A percentile compares a stretch with the other conserved stretches of the same genome.
These are phyloP conservation scores for Macrotyloma uniflorum DNA, from an alignment of 306 rosid species.

Conservation along the genomic window DNA sequence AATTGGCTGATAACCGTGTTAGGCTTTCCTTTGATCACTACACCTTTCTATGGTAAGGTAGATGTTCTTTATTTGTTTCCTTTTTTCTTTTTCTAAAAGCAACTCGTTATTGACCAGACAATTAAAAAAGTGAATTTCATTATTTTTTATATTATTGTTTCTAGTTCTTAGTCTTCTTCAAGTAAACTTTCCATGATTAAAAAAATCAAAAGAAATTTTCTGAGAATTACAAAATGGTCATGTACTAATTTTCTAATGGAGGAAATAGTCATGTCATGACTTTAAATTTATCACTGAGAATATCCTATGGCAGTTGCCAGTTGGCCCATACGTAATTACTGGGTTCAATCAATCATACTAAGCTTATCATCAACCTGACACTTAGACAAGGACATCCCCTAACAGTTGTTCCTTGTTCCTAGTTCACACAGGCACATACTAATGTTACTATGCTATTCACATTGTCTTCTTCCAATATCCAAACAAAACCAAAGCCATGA, in stretches of 20 bases:
- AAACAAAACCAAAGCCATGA: background rate
- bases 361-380: background rate
- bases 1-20: background rate
- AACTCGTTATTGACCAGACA: background rate
- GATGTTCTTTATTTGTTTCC: background rate
- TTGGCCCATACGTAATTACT: background rate
- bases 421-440: background rate
- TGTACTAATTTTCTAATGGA: background rate
- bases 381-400: background rate
- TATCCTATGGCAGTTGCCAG: constrained; percentile 20
- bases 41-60: background rate
- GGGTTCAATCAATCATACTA: background rate
- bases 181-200: background rate
- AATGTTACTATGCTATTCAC: background rate
- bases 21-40: background rate
- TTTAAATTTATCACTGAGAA: too few relatives aligned
- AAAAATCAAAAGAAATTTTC: background rate
- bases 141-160: background rate
- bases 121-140: background rate
- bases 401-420: background rate
- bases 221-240: background rate
- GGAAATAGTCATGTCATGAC: background rate
- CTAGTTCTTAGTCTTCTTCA: background rate
- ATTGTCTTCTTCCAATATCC: constrained; percentile 1
- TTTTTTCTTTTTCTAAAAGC: background rate